phyloP scores from a whole-genome alignment of 371 early-diverging fungal species.

The Mucor saturninus region DNA sequence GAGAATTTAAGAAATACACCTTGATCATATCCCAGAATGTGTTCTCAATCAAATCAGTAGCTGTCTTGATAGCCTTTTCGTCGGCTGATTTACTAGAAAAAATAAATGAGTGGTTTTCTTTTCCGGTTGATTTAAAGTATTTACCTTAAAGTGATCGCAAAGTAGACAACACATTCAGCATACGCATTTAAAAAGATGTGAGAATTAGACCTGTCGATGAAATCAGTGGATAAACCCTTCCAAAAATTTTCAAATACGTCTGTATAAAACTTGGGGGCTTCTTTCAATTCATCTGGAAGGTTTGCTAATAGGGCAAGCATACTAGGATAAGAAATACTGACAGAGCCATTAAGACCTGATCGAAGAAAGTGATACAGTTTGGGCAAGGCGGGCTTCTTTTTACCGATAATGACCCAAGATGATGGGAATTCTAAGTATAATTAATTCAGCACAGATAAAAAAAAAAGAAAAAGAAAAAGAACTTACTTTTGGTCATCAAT shows the following conservation, averaged over 20 bases:
- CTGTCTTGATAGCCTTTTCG: slow-evolving; percentile 1
- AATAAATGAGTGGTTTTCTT: neutral
- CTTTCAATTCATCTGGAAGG: slow-evolving; percentile 57
- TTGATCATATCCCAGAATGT: slow-evolving; percentile 27
- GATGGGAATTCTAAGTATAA: slow-evolving; percentile 58
- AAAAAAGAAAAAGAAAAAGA: neutral
- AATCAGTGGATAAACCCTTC: slow-evolving; percentile 59
- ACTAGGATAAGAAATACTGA: slow-evolving; percentile 69
- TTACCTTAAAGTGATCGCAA: slow-evolving; percentile 55
- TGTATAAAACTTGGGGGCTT: slow-evolving; percentile 52
- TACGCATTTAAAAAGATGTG: slow-evolving; percentile 66
- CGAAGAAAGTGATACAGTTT: slow-evolving; percentile 71
- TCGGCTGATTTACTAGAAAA: slow-evolving; percentile 21
- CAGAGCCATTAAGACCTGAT: slow-evolving; percentile 69
- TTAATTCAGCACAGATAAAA: neutral
- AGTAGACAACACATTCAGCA: slow-evolving; percentile 62
- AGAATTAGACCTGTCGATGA: slow-evolving; percentile 60
- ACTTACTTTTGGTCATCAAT: slow-evolving; percentile 69
- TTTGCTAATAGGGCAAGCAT: slow-evolving; percentile 68
- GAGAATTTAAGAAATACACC: slow-evolving; percentile 23
- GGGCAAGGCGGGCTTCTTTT: slow-evolving; percentile 68
- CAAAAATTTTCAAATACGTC: slow-evolving; percentile 74
- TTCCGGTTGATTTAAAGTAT: neutral
- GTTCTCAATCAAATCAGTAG: slow-evolving; percentile 19
- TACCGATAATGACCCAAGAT: slow-evolving; percentile 66